phyloP scores from a whole-genome alignment of 768 basidiomycete genomes.

The Lyophyllum atratum region DNA sequence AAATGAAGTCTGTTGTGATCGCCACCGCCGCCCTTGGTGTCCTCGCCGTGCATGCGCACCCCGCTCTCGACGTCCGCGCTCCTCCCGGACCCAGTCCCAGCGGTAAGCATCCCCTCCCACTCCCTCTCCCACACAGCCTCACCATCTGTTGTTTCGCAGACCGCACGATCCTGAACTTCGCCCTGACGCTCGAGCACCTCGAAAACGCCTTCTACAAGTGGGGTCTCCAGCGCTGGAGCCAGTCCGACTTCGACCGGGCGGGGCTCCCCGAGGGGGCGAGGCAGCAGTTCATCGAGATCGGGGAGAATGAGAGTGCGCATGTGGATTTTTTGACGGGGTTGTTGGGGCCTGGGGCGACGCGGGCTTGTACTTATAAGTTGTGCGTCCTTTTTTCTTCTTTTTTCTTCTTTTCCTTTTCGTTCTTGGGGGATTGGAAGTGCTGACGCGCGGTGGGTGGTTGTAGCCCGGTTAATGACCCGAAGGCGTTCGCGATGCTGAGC shows the following conservation, averaged over 20 bases:
- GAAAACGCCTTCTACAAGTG: slow-evolving; percentile 14
- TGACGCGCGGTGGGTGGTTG: too few relatives aligned
- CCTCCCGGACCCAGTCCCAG: background rate
- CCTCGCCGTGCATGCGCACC: background rate
- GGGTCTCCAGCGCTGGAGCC: slow-evolving; percentile 9
- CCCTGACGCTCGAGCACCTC: slow-evolving; percentile 15
- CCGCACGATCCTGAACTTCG: slow-evolving; percentile 13
- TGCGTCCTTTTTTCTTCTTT: background rate
- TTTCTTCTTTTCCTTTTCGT: background rate
- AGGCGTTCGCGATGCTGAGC: slow-evolving; percentile 3
- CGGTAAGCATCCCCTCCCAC: background rate
- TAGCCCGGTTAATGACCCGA: slow-evolving; percentile 10
- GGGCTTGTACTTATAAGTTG: slow-evolving; percentile 14
- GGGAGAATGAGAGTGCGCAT: slow-evolving; percentile 2
- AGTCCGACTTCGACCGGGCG: slow-evolving; percentile 5
- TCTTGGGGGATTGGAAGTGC: too few relatives aligned
- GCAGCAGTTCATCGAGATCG: slow-evolving; percentile 10
- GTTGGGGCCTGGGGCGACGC: slow-evolving; percentile 1
- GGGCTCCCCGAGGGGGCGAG: slow-evolving; percentile 10
- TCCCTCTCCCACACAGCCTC: background rate
- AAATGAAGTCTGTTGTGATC: slow-evolving; percentile 15
- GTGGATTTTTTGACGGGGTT: slow-evolving; percentile 6
- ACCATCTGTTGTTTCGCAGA: background rate
- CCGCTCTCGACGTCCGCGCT: background rate
- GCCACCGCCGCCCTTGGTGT: slow-evolving; percentile 5